Evolutionary conservation across 2,329 filamentous ascomycete species (phyloP).

Genomic region (Davidsoniella neocaledoniae): DNA sequence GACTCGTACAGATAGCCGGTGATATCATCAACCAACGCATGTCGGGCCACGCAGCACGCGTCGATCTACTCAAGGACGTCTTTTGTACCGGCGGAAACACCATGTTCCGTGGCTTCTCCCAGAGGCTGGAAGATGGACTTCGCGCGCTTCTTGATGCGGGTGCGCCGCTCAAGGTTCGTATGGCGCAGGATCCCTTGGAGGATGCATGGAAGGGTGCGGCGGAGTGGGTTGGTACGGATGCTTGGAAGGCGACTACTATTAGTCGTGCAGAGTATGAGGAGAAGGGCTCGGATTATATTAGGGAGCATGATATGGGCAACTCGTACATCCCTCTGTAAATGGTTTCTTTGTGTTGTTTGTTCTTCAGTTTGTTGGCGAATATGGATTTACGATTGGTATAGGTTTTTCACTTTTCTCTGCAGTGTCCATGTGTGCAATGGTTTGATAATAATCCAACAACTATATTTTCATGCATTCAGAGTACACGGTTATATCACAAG

Average conservation of each 20-base stretch:
- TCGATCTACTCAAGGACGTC: constrained; percentile 64
- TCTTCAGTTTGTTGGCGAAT: not conserved
- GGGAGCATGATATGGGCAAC: constrained; percentile 56
- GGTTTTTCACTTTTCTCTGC: not conserved
- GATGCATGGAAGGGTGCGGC: constrained; percentile 94
- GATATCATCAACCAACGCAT: constrained; percentile 80
- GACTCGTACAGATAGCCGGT: constrained; percentile 78
- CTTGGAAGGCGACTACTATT: constrained; percentile 49
- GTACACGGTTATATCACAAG: too few relatives aligned
- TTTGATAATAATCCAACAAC: too few relatives aligned
- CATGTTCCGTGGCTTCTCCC: constrained; percentile 72
- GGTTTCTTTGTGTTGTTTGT: not conserved
- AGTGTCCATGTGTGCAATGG: too few relatives aligned
- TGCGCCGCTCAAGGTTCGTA: constrained; percentile 49
- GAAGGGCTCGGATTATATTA: constrained; percentile 87
- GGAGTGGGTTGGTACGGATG: constrained; percentile 52
- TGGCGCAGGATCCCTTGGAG: constrained; percentile 57
- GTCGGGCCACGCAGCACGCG: constrained; percentile 35
- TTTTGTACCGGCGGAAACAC: constrained; percentile 93
- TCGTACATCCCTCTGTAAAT: constrained; percentile 25
- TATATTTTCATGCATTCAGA: too few relatives aligned
- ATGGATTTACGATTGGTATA: constrained; percentile 14
- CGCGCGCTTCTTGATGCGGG: constrained; percentile 54
- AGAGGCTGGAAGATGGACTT: constrained; percentile 58
- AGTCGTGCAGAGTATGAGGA: constrained; percentile 73